Evolutionary conservation across 306 rosid genomes (phyloP).

Genomic region (Lathyrus sativus): DNA sequence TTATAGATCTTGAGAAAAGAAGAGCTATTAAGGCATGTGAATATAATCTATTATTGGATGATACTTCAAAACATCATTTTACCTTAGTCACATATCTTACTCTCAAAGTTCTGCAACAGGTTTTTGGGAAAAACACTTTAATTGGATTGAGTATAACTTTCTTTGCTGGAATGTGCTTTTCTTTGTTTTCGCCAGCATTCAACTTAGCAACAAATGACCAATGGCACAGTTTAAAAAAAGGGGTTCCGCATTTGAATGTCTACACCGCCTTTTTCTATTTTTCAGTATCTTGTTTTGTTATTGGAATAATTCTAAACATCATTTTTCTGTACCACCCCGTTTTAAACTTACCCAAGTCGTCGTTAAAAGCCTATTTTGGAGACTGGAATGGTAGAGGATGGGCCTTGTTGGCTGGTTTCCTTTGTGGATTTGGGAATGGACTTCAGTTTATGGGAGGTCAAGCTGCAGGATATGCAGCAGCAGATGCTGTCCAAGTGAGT

Average conservation of each 20-base stretch:
- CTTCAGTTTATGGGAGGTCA: constrained; percentile 97
- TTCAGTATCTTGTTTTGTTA: constrained; percentile 68
- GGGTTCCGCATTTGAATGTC: constrained; percentile 83
- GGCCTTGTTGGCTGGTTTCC: constrained; percentile 87
- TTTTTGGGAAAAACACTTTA: constrained; percentile 66
- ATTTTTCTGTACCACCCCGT: constrained; percentile 75
- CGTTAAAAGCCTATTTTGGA: constrained; percentile 66
- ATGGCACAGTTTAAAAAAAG: constrained; percentile 67
- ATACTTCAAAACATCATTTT: neutral
- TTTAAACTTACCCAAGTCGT: constrained; percentile 69
- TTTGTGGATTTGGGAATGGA: constrained; percentile 93
- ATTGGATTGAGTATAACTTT: constrained; percentile 75
- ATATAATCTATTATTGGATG: no score
- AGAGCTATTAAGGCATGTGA: constrained; percentile 38
- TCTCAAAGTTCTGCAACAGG: constrained; percentile 43
- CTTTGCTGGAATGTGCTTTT: constrained; percentile 83
- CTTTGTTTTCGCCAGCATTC: constrained; percentile 90
- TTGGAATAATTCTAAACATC: constrained; percentile 71
- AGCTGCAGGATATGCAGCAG: constrained; percentile 99
- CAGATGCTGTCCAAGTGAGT: constrained; percentile 76
- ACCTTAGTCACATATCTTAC: no score
- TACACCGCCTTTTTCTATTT: constrained; percentile 88
- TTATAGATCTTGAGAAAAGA: constrained; percentile 66
- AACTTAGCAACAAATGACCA: constrained; percentile 94
- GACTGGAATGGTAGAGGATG: constrained; percentile 92